These are phyloP conservation scores for Eutrema japonicum DNA, from an alignment of 345 rosid genomes.

Conservation along the genomic window DNA sequence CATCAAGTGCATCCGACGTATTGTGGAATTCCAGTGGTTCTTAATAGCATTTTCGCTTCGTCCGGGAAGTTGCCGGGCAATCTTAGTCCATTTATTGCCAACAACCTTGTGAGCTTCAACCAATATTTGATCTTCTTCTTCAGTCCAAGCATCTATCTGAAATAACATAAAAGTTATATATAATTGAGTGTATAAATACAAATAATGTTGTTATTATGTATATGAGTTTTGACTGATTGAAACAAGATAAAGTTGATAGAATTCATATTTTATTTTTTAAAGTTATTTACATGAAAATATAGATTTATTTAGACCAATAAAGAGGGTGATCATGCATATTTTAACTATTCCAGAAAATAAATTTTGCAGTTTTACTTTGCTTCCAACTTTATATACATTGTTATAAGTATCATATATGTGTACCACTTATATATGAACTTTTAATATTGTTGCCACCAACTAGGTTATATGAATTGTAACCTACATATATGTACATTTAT, in stretches of 20 bases:
- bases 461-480: no score
- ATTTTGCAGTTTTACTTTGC: no score
- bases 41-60: slow-evolving; percentile 71
- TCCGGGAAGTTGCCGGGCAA: slow-evolving; percentile 61
- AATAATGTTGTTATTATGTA: background rate
- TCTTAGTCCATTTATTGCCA: slow-evolving; percentile 78
- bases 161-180: background rate
- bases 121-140: slow-evolving; percentile 69
- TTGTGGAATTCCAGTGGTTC: slow-evolving; percentile 84
- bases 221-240: background rate
- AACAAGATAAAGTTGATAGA: no score
- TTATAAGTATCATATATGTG: no score
- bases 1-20: slow-evolving; percentile 37
- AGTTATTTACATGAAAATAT: no score
- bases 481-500: background rate
- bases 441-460: no score
- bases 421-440: no score
- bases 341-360: no score
- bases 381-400: no score
- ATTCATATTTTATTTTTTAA: no score
- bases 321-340: no score
- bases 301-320: no score
- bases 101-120: slow-evolving; percentile 60
- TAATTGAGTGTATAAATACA: background rate
- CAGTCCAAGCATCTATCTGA: slow-evolving; percentile 74